phyloP scores from a whole-genome alignment of 345 rosid species.

The Erucastrum elatum region DNA sequence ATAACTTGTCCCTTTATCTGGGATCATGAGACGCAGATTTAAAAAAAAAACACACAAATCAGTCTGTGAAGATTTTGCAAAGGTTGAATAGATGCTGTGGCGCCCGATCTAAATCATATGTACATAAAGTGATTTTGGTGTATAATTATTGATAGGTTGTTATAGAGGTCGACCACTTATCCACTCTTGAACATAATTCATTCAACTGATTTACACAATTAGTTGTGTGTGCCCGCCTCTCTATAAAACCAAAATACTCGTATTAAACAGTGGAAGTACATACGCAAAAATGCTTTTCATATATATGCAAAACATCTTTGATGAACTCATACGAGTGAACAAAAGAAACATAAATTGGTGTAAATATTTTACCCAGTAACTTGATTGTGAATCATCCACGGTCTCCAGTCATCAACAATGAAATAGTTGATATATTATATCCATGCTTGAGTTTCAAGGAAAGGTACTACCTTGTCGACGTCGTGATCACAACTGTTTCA shows the following conservation, averaged over 20 bases:
- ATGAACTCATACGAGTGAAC: neutral
- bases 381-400: constrained; percentile 18
- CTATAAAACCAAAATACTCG: neutral
- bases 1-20: neutral
- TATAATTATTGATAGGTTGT: neutral
- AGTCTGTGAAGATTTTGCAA: neutral
- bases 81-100: neutral
- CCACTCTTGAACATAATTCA: neutral
- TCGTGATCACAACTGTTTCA: constrained; percentile 54
- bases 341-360: neutral
- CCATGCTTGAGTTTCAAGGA: constrained; percentile 54
- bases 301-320: too few relatives aligned
- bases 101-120: neutral
- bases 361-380: neutral
- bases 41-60: neutral
- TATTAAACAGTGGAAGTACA: neutral
- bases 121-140: neutral
- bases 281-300: too few relatives aligned
- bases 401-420: constrained; percentile 40
- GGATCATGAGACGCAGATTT: neutral
- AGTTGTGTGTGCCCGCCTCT: neutral
- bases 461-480: constrained; percentile 36
- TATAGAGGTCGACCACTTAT: neutral
- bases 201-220: neutral
- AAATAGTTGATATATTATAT: constrained; percentile 48